Evolutionary conservation across 257 asterid genomes (phyloP).

Genomic region (Forsythia suspensa): DNA sequence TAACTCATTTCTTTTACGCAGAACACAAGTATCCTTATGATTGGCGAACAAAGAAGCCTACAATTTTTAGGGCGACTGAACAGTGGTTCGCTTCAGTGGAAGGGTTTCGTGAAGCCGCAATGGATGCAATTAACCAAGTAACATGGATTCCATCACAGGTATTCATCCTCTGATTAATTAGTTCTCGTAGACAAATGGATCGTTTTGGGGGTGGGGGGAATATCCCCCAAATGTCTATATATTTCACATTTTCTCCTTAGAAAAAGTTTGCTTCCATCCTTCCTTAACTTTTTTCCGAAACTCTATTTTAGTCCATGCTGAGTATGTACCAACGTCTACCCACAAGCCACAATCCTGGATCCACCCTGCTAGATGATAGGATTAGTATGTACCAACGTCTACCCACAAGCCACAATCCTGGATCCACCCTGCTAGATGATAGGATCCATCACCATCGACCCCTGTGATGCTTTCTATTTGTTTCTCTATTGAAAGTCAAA

Average conservation of each 20-base stretch:
- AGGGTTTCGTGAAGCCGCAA: slow-evolving; percentile 89
- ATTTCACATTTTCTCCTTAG: not conserved
- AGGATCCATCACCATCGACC: not conserved
- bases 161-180: slow-evolving; percentile 17
- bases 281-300: not conserved
- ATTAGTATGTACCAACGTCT: not conserved
- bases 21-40: slow-evolving; percentile 99
- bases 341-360: not conserved
- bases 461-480: slow-evolving; percentile 10
- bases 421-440: not conserved
- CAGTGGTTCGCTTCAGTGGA: slow-evolving; percentile 99
- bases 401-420: not conserved
- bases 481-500: slow-evolving; percentile 2
- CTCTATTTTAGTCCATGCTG: not conserved
- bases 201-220: not conserved
- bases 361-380: not conserved
- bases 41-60: slow-evolving; percentile 98
- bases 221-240: too few relatives aligned
- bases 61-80: slow-evolving; percentile 97
- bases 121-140: slow-evolving; percentile 82
- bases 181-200: not conserved
- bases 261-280: not conserved
- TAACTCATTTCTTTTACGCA: slow-evolving; percentile 30
- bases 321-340: not conserved
- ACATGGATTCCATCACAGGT: slow-evolving; percentile 93